Evolutionary conservation across 2,329 filamentous ascomycete species (phyloP).

Genomic region (Tolypocladium tropicale): DNA sequence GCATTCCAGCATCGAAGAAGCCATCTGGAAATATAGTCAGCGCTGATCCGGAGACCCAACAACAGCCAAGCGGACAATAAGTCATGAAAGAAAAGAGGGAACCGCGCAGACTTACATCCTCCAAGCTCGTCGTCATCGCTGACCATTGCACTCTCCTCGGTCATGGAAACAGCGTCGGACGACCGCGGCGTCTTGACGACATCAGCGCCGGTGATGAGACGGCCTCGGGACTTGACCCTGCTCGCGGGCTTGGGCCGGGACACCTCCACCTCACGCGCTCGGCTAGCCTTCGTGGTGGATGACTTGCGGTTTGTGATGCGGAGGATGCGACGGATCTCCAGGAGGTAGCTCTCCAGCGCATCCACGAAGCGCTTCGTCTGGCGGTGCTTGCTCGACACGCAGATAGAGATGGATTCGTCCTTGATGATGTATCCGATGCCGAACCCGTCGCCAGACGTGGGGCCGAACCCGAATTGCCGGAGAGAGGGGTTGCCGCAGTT

Average conservation of each 20-base stretch:
- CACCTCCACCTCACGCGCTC: constrained; percentile 43
- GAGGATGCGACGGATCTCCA: constrained; percentile 81
- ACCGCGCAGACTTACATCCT: constrained; percentile 61
- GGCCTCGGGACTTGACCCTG: constrained; percentile 60
- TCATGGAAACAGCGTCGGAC: constrained; percentile 46
- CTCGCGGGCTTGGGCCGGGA: constrained; percentile 25
- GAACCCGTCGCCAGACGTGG: constrained; percentile 87
- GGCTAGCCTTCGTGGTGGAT: constrained; percentile 30
- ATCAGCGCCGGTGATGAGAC: constrained; percentile 55
- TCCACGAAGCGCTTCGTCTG: constrained; percentile 89
- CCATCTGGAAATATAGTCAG: constrained; percentile 55
- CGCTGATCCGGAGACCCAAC: neutral
- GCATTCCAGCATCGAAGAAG: constrained; percentile 95
- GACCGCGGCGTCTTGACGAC: constrained; percentile 28
- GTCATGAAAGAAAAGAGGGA: neutral
- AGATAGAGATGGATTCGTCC: constrained; percentile 65
- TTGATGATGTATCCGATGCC: constrained; percentile 99
- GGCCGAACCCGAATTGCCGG: constrained; percentile 92
- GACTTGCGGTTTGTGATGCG: constrained; percentile 50
- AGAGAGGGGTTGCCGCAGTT: constrained; percentile 96
- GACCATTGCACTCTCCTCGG: constrained; percentile 58
- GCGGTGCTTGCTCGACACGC: constrained; percentile 84
- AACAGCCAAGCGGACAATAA: neutral
- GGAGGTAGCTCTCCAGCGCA: constrained; percentile 77
- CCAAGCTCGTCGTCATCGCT: constrained; percentile 86